Base-by-base conservation (phyloP, 805 yeast species). In the Kodamaea kakaduensis region DNA sequence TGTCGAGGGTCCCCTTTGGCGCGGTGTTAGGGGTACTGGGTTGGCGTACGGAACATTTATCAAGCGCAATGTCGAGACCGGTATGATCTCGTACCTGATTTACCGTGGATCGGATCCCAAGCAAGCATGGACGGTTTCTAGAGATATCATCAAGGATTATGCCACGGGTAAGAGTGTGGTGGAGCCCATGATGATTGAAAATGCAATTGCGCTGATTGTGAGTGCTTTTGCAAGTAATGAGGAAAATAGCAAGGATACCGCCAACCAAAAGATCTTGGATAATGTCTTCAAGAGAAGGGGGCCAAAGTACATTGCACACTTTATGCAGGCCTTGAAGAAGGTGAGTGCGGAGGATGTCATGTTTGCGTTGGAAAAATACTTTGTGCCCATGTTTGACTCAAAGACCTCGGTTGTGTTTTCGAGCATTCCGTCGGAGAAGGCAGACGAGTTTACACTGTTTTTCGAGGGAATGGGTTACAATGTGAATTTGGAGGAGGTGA, bases 1-100 rank as follows among this genome's bases (percentile, higher is more conserved):
- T 23, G 87, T 86, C 13, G 98, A 93, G 57, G 98, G 98, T 3
- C 98, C 97, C 22, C 81, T 90, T 44, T 90, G 97, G 97, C 75
- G 86, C 50, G 96, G 94, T 37, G 84, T 93, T 21, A 76, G 98
- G 60, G 98, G 98, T 25, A 73, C 88, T 1, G 98, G 98, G 2
- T 65, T 85, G 27, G 97, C 97, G 0, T 93, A 93, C 56, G 97
- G 96, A 24, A 93, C 90, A 1, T 68, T 65, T 36, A 67, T 86
- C 46, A 52, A 68, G 28, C 68, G 76, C 31, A 71, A 73, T 42
- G 52, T 75, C 9, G 96, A 87, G 46, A 61, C 75, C 25, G 90
- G 94, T 3, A 75, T 71, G 35, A 58, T 90, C 43, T 67, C 70
- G 4, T 85, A 81, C 49, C 71, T 69, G 30, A 71, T 90, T 13